phyloP scores from a whole-genome alignment of 2,329 filamentous ascomycete species.

The Arthrobotrys iridis region DNA sequence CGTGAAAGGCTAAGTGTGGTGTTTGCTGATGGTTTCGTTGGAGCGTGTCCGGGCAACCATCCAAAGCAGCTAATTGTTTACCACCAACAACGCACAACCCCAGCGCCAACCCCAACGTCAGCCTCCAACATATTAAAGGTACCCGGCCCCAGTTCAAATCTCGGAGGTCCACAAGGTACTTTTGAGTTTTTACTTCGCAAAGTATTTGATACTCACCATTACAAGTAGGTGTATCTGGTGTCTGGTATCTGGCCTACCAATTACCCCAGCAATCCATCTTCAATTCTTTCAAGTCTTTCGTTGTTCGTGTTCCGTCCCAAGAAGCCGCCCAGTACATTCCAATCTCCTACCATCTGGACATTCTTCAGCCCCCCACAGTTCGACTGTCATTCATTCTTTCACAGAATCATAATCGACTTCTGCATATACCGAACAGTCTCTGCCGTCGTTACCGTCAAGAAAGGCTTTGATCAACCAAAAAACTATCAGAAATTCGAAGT shows the following conservation, averaged over 20 bases:
- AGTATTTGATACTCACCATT: not conserved
- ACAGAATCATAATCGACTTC: conserved; percentile 7
- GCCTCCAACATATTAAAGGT: conserved; percentile 38
- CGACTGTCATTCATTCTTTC: conserved; percentile 15
- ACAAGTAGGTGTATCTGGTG: conserved; percentile 1
- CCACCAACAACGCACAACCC: conserved; percentile 33
- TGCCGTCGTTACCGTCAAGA: not conserved
- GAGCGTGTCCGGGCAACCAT: conserved; percentile 32
- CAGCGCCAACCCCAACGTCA: conserved; percentile 4
- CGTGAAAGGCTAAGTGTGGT: conserved; percentile 15
- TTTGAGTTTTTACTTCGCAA: conserved; percentile 1
- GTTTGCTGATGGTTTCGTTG: conserved; percentile 33
- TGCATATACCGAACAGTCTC: conserved; percentile 10
- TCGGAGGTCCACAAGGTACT: conserved; percentile 17
- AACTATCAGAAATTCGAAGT: not conserved
- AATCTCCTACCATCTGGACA: conserved; percentile 13
- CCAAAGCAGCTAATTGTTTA: conserved; percentile 51
- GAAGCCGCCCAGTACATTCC: conserved; percentile 48
- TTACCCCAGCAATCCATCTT: conserved; percentile 2
- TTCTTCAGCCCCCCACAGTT: conserved; percentile 28
- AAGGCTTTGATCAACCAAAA: not conserved
- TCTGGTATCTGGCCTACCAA: conserved; percentile 32
- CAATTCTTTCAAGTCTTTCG: conserved; percentile 37
- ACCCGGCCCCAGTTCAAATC: conserved; percentile 17
- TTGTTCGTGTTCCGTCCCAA: conserved; percentile 13